Conservation (phyloP, 2,329 filamentous ascomycete species). For the Fonsecaea pugnacius region DNA sequence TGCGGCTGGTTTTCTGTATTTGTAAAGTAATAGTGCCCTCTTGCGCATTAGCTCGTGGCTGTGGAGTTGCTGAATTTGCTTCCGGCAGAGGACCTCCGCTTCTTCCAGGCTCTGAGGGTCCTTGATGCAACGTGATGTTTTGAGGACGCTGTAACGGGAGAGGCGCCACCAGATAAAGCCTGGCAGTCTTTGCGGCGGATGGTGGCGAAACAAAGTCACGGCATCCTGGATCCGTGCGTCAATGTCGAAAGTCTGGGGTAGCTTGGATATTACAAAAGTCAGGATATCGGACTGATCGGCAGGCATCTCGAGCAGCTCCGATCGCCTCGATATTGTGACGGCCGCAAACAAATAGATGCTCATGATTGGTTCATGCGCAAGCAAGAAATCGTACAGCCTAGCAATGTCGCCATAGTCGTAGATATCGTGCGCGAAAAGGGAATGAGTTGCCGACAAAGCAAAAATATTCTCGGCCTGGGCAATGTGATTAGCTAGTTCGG, state of each 20-base stretch:
- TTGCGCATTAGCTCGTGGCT: constrained; percentile 65
- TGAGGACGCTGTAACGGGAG: constrained; percentile 77
- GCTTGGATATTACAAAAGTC: constrained; percentile 82
- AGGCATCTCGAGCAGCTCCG: constrained; percentile 83
- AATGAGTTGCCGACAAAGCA: constrained; percentile 88
- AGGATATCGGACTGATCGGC: constrained; percentile 88
- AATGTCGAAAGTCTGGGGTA: constrained; percentile 79
- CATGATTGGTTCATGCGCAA: constrained; percentile 85
- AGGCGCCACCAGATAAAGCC: constrained; percentile 70
- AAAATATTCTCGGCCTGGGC: constrained; percentile 83
- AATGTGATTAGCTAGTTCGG: constrained; percentile 73
- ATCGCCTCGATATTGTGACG: constrained; percentile 77
- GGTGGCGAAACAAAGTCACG: constrained; percentile 62
- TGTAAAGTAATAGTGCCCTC: constrained; percentile 59
- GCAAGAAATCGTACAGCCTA: constrained; percentile 86
- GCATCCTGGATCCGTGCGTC: constrained; percentile 75
- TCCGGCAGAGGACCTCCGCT: constrained; percentile 69
- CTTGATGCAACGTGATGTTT: constrained; percentile 69
- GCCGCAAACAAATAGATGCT: constrained; percentile 90
- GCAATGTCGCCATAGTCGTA: constrained; percentile 86
- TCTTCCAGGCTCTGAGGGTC: constrained; percentile 65
- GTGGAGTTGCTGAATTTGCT: constrained; percentile 73
- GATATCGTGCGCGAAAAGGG: constrained; percentile 96
- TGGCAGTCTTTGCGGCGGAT: constrained; percentile 74
- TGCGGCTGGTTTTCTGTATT: constrained; percentile 67